A percentile compares a stretch with the other conserved stretches of the same genome.
phyloP scores from a whole-genome alignment of 1,284 basidiomycete species.

The Moesziomyces aphidis region DNA sequence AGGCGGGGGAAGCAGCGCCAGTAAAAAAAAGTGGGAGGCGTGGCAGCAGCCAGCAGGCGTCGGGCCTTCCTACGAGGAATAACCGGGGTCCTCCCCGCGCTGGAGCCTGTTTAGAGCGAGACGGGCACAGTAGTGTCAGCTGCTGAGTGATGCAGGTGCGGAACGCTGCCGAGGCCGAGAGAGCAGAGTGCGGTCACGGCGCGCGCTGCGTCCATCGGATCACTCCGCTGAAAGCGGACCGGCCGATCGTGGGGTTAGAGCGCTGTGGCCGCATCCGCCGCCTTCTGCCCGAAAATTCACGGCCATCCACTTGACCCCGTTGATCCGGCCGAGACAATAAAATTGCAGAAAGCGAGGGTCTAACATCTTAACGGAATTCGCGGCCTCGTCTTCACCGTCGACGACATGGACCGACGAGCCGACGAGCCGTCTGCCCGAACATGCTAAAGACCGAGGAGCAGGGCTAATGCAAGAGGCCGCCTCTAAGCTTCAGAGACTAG shows the following conservation, averaged over 20 bases:
- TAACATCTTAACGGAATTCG: neutral
- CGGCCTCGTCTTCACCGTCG: neutral
- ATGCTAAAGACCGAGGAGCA: neutral
- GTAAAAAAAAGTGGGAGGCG: neutral
- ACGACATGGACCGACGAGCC: neutral
- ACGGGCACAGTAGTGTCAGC: neutral
- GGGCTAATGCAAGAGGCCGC: too few species aligned
- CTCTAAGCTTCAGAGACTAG: too few species aligned
- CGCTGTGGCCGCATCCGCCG: neutral
- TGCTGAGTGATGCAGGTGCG: slow-evolving; percentile 7
- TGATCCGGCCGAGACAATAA: slow-evolving; percentile 2
- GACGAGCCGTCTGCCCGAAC: neutral
- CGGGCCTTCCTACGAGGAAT: neutral
- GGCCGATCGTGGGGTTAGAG: slow-evolving; percentile 19
- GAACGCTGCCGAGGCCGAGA: slow-evolving; percentile 12
- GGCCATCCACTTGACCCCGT: slow-evolving; percentile 3
- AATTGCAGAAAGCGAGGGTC: neutral
- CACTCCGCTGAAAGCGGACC: slow-evolving; percentile 21
- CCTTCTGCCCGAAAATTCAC: slow-evolving; percentile 11
- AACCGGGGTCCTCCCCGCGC: neutral
- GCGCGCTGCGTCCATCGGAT: slow-evolving; percentile 19
- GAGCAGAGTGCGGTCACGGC: slow-evolving; percentile 3
- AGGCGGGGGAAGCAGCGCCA: neutral
- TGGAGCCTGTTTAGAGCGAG: neutral
- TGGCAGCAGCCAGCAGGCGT: neutral